Conservation (phyloP, 495 filamentous ascomycete species). For the Aspergillus nanangensis region DNA sequence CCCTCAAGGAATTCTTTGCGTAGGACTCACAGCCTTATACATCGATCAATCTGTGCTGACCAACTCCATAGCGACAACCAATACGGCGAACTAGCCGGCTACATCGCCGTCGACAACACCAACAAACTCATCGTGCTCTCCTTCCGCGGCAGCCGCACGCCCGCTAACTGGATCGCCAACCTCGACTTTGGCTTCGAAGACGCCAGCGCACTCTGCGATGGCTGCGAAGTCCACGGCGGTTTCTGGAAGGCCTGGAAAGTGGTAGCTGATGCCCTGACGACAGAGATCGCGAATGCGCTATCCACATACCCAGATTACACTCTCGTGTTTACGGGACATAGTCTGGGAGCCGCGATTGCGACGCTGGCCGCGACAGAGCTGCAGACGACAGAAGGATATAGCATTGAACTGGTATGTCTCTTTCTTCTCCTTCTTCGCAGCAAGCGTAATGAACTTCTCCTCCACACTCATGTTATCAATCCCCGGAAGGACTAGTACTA, state of each 20-base stretch:
- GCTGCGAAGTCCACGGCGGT: conserved; percentile 49
- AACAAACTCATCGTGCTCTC: conserved; percentile 60
- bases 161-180: conserved; percentile 66
- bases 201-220: conserved; percentile 28
- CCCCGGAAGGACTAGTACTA: no score
- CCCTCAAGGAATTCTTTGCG: conserved; percentile 56
- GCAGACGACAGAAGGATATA: conserved; percentile 40
- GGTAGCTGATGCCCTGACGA: conserved; percentile 33
- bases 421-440: background rate
- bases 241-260: conserved; percentile 55
- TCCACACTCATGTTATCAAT: no score
- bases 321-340: conserved; percentile 62
- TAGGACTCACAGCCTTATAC: conserved; percentile 24
- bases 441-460: background rate
- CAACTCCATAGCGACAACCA: conserved; percentile 34
- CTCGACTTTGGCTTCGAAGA: conserved; percentile 36
- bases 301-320: conserved; percentile 43
- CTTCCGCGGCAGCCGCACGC: conserved; percentile 60
- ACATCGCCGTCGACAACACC: conserved; percentile 61
- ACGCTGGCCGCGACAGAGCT: conserved; percentile 56
- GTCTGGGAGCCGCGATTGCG: conserved; percentile 63
- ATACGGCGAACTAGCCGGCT: conserved; percentile 62
- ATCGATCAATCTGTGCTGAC: conserved; percentile 9
- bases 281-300: conserved; percentile 29
- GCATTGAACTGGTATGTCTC: conserved; percentile 27